phyloP scores from a whole-genome alignment of 257 asterid species.

The Avicennia marina region DNA sequence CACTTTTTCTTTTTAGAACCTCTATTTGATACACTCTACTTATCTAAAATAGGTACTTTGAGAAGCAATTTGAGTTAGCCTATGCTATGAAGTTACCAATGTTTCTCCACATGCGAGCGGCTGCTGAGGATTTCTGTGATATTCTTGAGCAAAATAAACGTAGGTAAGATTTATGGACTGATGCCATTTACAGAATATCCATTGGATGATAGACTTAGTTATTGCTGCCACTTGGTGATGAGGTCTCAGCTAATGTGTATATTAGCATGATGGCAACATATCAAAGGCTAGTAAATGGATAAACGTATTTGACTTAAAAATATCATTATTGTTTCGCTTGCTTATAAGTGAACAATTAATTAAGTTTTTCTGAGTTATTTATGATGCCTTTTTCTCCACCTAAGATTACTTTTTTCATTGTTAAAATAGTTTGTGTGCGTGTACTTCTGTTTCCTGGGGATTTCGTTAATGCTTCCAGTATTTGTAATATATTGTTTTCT shows the following conservation, averaged over 20 bases:
- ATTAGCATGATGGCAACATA: background rate
- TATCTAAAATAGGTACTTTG: conserved; percentile 58
- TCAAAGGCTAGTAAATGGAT: conserved; percentile 8
- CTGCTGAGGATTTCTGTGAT: conserved; percentile 81
- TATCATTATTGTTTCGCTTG: background rate
- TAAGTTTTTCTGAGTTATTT: background rate
- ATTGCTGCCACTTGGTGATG: background rate
- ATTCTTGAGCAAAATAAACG: conserved; percentile 65
- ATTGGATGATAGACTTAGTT: conserved; percentile 1
- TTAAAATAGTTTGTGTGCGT: too few species aligned
- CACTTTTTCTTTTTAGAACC: conserved; percentile 1
- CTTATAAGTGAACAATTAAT: background rate
- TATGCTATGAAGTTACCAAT: conserved; percentile 79
- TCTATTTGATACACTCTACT: conserved; percentile 16
- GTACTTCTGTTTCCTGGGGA: too few species aligned
- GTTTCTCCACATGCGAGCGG: conserved; percentile 99
- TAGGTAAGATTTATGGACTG: conserved; percentile 35
- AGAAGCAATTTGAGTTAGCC: conserved; percentile 94
- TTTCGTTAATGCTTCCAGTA: too few species aligned
- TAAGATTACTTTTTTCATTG: conserved; percentile 1
- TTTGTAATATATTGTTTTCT: too few species aligned
- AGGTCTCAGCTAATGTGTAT: background rate
- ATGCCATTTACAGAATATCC: conserved; percentile 11
- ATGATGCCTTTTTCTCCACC: background rate
- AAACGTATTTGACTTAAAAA: background rate